phyloP scores from a whole-genome alignment of 192 early-diverging fungal genomes.

The Coemansia javaensis region DNA sequence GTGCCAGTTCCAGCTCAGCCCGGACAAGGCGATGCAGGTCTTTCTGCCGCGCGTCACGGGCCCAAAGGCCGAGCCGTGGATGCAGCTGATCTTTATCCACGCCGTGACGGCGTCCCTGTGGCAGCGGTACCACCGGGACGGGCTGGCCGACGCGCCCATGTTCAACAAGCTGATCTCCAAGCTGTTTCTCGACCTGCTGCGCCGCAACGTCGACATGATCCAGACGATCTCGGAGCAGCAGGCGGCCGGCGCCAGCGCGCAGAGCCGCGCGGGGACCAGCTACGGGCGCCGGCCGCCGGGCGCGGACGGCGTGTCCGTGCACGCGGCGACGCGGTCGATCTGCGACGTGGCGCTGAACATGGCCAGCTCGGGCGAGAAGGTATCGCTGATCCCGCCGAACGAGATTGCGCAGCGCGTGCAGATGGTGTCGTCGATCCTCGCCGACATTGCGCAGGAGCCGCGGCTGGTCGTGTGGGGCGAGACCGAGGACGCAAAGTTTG shows the following conservation, averaged over 20 bases:
- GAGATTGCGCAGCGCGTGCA: conserved; percentile 71
- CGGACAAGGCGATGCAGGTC: conserved; percentile 63
- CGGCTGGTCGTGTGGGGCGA: conserved; percentile 68
- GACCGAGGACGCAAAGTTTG: conserved; percentile 59
- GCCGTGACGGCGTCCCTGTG: conserved; percentile 51
- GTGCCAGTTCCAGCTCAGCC: conserved; percentile 74
- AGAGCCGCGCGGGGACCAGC: conserved; percentile 24
- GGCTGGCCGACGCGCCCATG: conserved; percentile 7
- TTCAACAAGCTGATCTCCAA: conserved; percentile 44
- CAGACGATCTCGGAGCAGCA: conserved; percentile 51
- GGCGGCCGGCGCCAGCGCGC: conserved; percentile 16
- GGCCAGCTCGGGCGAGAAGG: conserved; percentile 38
- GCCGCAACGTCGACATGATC: conserved; percentile 45
- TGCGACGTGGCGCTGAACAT: conserved; percentile 50
- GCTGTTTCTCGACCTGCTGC: conserved; percentile 37
- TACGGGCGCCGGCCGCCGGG: conserved; percentile 36
- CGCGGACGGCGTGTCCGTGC: conserved; percentile 1
- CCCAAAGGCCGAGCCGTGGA: conserved; percentile 64
- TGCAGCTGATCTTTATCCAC: conserved; percentile 76
- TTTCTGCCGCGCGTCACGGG: conserved; percentile 69
- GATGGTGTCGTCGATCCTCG: conserved; percentile 71
- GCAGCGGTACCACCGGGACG: conserved; percentile 26
- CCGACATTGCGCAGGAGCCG: conserved; percentile 71
- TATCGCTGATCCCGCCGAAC: conserved; percentile 42
- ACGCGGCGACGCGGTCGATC: conserved; percentile 17